A percentile compares a stretch with the other conserved stretches of the same genome.
Evolutionary conservation across 2,329 filamentous ascomycete genomes (phyloP).

Genomic region (Ophiocordyceps camponoti-floridani): DNA sequence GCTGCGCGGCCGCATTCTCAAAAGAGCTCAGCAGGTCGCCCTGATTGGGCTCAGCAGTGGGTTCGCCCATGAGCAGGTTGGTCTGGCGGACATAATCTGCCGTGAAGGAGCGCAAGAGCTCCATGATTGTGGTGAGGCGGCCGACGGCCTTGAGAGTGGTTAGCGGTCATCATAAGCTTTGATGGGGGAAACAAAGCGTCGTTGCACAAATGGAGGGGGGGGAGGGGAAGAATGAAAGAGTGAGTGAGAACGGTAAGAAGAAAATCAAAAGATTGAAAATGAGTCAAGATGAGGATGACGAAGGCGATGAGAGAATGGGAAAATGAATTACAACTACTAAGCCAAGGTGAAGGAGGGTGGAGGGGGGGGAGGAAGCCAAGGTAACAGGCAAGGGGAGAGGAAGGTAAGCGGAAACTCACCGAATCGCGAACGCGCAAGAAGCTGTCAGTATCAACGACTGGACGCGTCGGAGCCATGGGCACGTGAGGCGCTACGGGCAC

Average conservation of each 20-base stretch:
- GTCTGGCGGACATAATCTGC: slow-evolving; percentile 79
- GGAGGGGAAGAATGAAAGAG: not conserved
- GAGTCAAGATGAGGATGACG: no score
- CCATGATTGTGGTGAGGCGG: slow-evolving; percentile 61
- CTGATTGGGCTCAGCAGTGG: slow-evolving; percentile 27
- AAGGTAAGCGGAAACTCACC: slow-evolving; percentile 38
- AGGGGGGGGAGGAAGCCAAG: not conserved
- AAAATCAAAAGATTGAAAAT: no score
- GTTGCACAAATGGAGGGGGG: not conserved
- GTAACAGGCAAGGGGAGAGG: slow-evolving; percentile 1
- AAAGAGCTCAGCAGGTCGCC: slow-evolving; percentile 30
- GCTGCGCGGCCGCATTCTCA: slow-evolving; percentile 29
- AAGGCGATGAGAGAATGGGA: no score
- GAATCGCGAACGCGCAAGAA: slow-evolving; percentile 67
- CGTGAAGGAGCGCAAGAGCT: slow-evolving; percentile 62
- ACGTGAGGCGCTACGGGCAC: slow-evolving; percentile 2
- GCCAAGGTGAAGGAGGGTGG: not conserved
- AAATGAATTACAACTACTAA: no score
- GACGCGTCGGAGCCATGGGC: slow-evolving; percentile 11
- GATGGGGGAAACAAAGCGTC: not conserved
- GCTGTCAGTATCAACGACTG: slow-evolving; percentile 52
- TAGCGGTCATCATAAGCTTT: slow-evolving; percentile 10
- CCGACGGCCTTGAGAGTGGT: slow-evolving; percentile 30
- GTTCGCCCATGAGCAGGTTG: slow-evolving; percentile 60
- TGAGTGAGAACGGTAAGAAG: no score